These are phyloP conservation scores for Penicillium rolfsii DNA, from an alignment of 2,329 filamentous ascomycete genomes.

Conservation along the genomic window DNA sequence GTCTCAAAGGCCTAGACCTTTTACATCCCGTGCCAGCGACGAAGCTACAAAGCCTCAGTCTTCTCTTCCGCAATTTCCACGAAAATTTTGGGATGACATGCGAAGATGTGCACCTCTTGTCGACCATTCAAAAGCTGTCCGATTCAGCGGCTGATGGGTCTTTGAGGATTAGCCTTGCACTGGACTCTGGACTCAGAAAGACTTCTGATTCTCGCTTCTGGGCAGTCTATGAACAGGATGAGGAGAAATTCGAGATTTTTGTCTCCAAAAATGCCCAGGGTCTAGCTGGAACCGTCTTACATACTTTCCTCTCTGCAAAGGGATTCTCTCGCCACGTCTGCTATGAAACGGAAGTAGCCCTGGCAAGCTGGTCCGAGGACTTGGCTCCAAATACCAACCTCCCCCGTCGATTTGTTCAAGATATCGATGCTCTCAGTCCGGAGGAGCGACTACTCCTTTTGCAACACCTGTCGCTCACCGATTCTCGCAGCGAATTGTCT, in stretches of 20 bases:
- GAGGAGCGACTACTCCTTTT: slow-evolving; percentile 46
- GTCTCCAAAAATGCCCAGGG: slow-evolving; percentile 51
- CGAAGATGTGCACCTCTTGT: slow-evolving; percentile 28
- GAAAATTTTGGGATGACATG: slow-evolving; percentile 29
- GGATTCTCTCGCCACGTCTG: slow-evolving; percentile 45
- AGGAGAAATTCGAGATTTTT: slow-evolving; percentile 41
- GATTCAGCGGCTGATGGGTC: slow-evolving; percentile 33
- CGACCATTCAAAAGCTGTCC: slow-evolving; percentile 37
- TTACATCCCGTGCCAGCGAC: slow-evolving; percentile 43
- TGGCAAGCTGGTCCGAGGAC: slow-evolving; percentile 42
- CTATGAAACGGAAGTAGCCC: slow-evolving; percentile 44
- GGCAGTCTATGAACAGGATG: slow-evolving; percentile 45
- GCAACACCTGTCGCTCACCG: slow-evolving; percentile 41
- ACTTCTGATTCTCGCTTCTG: slow-evolving; percentile 45
- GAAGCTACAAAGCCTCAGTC: slow-evolving; percentile 42
- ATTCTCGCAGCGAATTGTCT: slow-evolving; percentile 34
- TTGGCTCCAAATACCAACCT: slow-evolving; percentile 35
- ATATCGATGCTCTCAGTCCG: slow-evolving; percentile 49
- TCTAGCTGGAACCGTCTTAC: slow-evolving; percentile 48
- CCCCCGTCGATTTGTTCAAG: slow-evolving; percentile 46
- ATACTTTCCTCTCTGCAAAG: slow-evolving; percentile 51
- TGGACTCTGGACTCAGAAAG: slow-evolving; percentile 49
- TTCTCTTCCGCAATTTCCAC: slow-evolving; percentile 37
- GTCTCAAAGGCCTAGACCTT: slow-evolving; percentile 46
- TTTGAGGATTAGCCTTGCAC: slow-evolving; percentile 40